These are phyloP conservation scores for Amylocarpus encephaloides DNA, from an alignment of 2,329 filamentous ascomycete genomes.

Conservation along the genomic window DNA sequence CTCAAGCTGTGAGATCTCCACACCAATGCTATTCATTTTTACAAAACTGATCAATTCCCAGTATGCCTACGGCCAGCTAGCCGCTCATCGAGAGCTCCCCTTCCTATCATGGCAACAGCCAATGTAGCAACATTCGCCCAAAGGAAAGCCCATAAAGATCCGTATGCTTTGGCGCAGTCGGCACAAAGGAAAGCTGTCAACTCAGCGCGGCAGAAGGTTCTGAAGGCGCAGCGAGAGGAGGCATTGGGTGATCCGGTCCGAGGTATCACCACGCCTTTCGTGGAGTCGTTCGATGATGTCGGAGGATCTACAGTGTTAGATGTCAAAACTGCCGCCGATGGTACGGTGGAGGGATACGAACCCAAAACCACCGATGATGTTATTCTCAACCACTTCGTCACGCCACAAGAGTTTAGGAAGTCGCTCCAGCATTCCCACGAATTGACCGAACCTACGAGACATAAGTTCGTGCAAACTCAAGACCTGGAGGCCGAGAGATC, in stretches of 20 bases:
- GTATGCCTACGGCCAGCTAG: constrained; percentile 54
- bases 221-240: constrained; percentile 58
- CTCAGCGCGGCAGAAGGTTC: constrained; percentile 63
- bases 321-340: constrained; percentile 27
- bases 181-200: constrained; percentile 81
- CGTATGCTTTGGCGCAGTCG: constrained; percentile 74
- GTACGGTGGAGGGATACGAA: constrained; percentile 39
- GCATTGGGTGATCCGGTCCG: constrained; percentile 71
- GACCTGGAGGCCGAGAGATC: constrained; percentile 38
- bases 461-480: constrained; percentile 31
- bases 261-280: constrained; percentile 73
- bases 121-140: constrained; percentile 52
- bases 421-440: constrained; percentile 62
- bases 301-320: constrained; percentile 18
- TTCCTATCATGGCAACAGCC: constrained; percentile 59
- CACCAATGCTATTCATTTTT: not conserved
- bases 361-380: constrained; percentile 41
- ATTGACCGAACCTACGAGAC: constrained; percentile 53
- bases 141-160: constrained; percentile 66
- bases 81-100: constrained; percentile 40
- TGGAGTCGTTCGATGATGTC: constrained; percentile 71
- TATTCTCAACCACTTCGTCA: constrained; percentile 72
- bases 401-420: constrained; percentile 56
- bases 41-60: constrained; percentile 27
- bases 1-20: constrained; percentile 47